Evolutionary conservation across 1,139 yeast genomes (phyloP), one percentile per base, ranked within the genome.

Genomic region (Blastobotrys buckinghamii): DNA sequence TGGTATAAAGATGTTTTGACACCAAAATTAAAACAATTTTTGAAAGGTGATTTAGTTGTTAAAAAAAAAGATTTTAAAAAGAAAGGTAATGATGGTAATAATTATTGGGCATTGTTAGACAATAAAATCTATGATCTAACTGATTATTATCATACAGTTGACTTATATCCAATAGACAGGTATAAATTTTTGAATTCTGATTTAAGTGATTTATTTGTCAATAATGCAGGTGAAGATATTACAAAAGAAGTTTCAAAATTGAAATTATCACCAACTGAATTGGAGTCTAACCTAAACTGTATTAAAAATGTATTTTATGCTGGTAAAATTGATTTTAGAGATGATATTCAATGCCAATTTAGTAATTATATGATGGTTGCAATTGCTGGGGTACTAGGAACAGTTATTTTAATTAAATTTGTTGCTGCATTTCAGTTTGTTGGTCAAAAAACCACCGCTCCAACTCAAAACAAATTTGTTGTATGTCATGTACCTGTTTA

Each of bases 401-500:
- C 59, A 15, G 61, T 68, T 29, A 60, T 68, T 19, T 50, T 59
- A 10, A 46, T 62, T 48, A 68, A 68, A 52, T 68, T 68, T 46
- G 7, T 65, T 13, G 67, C 72, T 6, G 69, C 72, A 1, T 53
- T 68, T 34, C 69, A 65, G 47, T 64, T 67, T 39, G 17, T 44
- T 22, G 67, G 67, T 7, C 44, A 59, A 29, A 59, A 55, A 45
- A 56, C 53, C 36, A 53, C 53, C 24, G 71, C 70, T 1, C 66
- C 62, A 19, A 59, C 58, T 32, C 61, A 67, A 39, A 67, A 68
- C 42, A 59, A 61, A 53, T 68, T 68, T 53, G 64, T 68, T 26
- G 67, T 92, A 61, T 78, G 82, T 59, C 76, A 89, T 57, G 95
- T 92, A 15, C 92, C 98, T 2, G 90, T 96, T 62, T 92, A 92